These are phyloP conservation scores for Botrytis galanthina DNA, from an alignment of 2,329 filamentous ascomycete species.

Conservation along the genomic window DNA sequence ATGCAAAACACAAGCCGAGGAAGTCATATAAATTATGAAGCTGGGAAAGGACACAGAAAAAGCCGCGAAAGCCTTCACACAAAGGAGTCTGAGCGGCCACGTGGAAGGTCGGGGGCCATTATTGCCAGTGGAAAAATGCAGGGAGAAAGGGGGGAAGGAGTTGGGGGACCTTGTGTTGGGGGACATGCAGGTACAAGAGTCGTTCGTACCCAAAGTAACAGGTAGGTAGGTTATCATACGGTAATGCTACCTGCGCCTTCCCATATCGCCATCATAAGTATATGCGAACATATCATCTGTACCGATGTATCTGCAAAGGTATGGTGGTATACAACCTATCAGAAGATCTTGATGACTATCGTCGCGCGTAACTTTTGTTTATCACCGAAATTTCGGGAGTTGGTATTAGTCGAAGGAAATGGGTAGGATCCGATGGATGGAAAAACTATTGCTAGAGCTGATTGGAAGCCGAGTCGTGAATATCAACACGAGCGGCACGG, in stretches of 20 bases:
- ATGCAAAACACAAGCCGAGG: not conserved
- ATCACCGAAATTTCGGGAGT: constrained; percentile 11
- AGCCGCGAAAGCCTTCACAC: not conserved
- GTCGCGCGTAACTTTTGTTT: not conserved
- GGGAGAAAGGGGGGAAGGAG: constrained; percentile 4
- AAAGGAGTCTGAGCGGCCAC: constrained; percentile 18
- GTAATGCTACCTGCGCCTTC: constrained; percentile 15
- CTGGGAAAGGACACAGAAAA: not conserved
- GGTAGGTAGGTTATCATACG: not conserved
- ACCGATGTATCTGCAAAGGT: not conserved
- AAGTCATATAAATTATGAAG: not conserved
- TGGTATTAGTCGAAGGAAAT: not conserved
- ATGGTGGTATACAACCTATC: not conserved
- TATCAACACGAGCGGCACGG: constrained; percentile 5
- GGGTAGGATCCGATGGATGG: constrained; percentile 9
- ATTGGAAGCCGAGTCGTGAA: not conserved
- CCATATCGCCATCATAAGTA: not conserved
- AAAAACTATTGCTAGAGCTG: not conserved
- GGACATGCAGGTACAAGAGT: constrained; percentile 12
- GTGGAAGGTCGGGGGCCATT: constrained; percentile 15
- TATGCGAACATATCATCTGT: not conserved
- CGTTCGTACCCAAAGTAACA: not conserved
- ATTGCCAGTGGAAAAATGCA: constrained; percentile 4
- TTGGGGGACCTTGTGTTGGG: not conserved
- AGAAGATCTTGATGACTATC: not conserved